Percentiles rank a stretch among this genome's conserved stretches.
Evolutionary conservation across 257 asterid genomes (phyloP).

Genomic region (Salvia miltiorrhiza): DNA sequence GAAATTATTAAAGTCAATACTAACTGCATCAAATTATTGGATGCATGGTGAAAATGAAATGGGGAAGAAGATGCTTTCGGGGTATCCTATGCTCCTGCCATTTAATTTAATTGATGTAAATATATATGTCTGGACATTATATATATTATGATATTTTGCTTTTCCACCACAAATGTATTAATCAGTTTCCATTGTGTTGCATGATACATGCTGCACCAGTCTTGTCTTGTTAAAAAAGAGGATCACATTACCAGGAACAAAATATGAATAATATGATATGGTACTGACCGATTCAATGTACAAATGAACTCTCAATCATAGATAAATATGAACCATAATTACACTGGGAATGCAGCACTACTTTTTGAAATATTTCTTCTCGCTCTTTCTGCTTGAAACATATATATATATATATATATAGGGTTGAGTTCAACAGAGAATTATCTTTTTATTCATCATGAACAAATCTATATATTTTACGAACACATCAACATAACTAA

Average conservation of each 20-base stretch:
- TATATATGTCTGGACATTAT: not conserved
- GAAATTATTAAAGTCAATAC: not conserved
- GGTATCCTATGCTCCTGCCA: slow-evolving; percentile 29
- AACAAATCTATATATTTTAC: too few species aligned
- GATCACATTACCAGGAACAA: not conserved
- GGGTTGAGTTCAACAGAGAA: too few species aligned
- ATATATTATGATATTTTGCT: not conserved
- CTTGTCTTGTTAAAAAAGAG: not conserved
- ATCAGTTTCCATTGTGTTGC: not conserved
- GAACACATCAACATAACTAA: too few species aligned
- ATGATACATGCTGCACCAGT: not conserved
- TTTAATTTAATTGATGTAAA: not conserved
- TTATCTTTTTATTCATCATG: too few species aligned
- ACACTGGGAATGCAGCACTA: slow-evolving; percentile 20
- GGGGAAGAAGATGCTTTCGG: not conserved
- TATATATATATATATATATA: too few species aligned
- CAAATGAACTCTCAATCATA: slow-evolving; percentile 26
- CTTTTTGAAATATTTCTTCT: slow-evolving; percentile 13
- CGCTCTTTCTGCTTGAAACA: not conserved
- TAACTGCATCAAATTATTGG: slow-evolving; percentile 14
- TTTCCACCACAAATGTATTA: not conserved
- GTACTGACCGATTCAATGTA: slow-evolving; percentile 23
- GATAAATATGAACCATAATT: slow-evolving; percentile 23
- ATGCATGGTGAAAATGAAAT: not conserved
- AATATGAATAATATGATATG: not conserved